Evolutionary conservation across 2,329 filamentous ascomycete genomes (phyloP), one percentile per base, ranked within the genome.

Genomic region (Stromatinia cepivora): DNA sequence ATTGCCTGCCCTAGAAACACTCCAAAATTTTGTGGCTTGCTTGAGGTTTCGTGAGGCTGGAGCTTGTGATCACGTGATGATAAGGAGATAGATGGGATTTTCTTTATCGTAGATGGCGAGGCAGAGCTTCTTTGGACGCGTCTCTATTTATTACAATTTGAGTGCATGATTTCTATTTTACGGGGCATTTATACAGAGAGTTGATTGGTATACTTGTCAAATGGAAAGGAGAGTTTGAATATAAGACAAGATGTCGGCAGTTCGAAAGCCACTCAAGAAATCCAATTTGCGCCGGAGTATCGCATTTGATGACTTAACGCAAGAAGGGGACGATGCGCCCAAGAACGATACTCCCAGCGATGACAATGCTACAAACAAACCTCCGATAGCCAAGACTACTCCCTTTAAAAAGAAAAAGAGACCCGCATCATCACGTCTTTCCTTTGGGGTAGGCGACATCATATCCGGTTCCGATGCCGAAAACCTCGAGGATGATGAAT

Each of bases 321-420:
- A 74, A 70, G 76, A 76, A 56, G 79, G 79, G 34, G 72, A 74
- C 34, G 70, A 73, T 50, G 52, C 69, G n/a, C 67, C 69, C 15
- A 61, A 61, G 5, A 58, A 39, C 36, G 54, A 65, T 39, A 68
- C 62, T 15, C 56, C 57, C 56, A 70, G 58, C 22, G 39, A 63
- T 11, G 63, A 70, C 7, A 57, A 17, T 31, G 46, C 76, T 6
- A 34, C 15, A 22, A 76, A 78, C 15, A 82, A 81, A 69, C 85
- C 87, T 0, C 77, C 79, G 0, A 71, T 84, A 2, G 81, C 81
- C 48, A 83, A 84, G 15, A 81, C 83, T 0, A 81, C 80, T 17
- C 86, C 85, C 0, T 74, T 73, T 36, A 94, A 93, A 70, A 94
- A 93, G 79, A 92, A 92, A 76, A 90, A 90, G 5, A 88, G 83